phyloP scores from a whole-genome alignment of 1,284 basidiomycete genomes.

The Ceratobasidium sp. region DNA sequence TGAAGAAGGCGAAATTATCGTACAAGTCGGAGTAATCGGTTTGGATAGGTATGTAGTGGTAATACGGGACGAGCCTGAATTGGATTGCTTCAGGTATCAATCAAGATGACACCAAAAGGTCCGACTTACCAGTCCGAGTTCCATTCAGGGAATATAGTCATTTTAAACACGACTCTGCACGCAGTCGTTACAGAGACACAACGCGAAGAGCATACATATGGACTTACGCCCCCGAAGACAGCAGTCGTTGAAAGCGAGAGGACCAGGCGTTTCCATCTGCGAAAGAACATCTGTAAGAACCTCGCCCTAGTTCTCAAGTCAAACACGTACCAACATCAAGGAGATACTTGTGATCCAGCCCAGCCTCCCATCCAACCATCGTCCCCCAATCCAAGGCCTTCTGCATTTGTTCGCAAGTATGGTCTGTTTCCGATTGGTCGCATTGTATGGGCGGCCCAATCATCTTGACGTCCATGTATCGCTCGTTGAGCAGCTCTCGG shows the following conservation, averaged over 20 bases:
- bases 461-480: conserved; percentile 53
- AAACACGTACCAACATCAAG: conserved; percentile 40
- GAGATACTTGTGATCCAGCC: conserved; percentile 38
- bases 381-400: conserved; percentile 39
- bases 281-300: conserved; percentile 1
- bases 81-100: neutral
- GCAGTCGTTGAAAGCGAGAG: conserved; percentile 48
- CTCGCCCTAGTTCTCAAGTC: neutral
- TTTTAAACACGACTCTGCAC: conserved; percentile 52
- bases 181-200: too few species aligned
- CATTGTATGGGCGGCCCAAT: conserved; percentile 46
- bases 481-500: conserved; percentile 49
- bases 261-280: conserved; percentile 48
- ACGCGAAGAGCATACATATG: neutral
- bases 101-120: conserved; percentile 45
- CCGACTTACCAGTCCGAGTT: conserved; percentile 53
- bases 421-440: conserved; percentile 40
- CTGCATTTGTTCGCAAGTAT: conserved; percentile 39
- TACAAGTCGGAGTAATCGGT: conserved; percentile 58
- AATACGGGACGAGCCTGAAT: conserved; percentile 46
- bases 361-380: conserved; percentile 27
- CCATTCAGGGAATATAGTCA: conserved; percentile 56
- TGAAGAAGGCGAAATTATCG: conserved; percentile 57
- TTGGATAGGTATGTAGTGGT: conserved; percentile 46
- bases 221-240: conserved; percentile 48